phyloP scores from a whole-genome alignment of 805 yeast species.

The Wickerhamomyces hampshirensis region DNA sequence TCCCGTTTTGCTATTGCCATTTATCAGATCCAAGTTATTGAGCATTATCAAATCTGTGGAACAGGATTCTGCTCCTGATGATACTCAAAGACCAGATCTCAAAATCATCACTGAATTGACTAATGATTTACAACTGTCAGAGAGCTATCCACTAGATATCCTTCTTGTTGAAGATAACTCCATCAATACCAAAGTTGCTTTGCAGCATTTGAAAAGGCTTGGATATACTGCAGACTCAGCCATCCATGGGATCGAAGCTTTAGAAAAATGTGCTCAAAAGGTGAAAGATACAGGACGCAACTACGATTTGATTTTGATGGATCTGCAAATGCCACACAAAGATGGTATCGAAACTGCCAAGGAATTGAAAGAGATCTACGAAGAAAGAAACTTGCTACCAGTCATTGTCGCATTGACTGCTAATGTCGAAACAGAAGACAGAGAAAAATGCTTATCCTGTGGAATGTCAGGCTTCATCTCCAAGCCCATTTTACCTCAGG shows the following conservation, averaged over 20 bases:
- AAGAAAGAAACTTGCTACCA: slow-evolving; percentile 65
- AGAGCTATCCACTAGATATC: slow-evolving; percentile 44
- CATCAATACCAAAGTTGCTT: slow-evolving; percentile 60
- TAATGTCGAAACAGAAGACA: slow-evolving; percentile 52
- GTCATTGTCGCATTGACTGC: slow-evolving; percentile 96
- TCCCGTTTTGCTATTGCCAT: slow-evolving; percentile 17
- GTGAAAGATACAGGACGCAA: slow-evolving; percentile 40
- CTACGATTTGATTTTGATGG: slow-evolving; percentile 90
- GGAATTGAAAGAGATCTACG: slow-evolving; percentile 49
- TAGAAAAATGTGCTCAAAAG: slow-evolving; percentile 85
- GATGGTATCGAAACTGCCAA: slow-evolving; percentile 92
- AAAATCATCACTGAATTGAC: neutral
- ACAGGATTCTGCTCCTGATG: neutral
- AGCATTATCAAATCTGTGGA: slow-evolving; percentile 2
- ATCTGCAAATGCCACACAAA: slow-evolving; percentile 89
- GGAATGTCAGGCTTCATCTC: slow-evolving; percentile 52
- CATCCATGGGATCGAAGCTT: slow-evolving; percentile 86
- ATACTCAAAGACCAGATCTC: neutral
- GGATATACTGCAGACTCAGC: slow-evolving; percentile 60
- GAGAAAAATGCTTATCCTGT: slow-evolving; percentile 39
- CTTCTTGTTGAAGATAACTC: slow-evolving; percentile 93
- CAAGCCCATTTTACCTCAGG: slow-evolving; percentile 47
- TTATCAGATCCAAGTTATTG: slow-evolving; percentile 10
- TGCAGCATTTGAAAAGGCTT: slow-evolving; percentile 65
- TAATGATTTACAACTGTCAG: slow-evolving; percentile 3